phyloP scores from a whole-genome alignment of 2,329 filamentous ascomycete genomes.

The Aspergillus carbonarius region DNA sequence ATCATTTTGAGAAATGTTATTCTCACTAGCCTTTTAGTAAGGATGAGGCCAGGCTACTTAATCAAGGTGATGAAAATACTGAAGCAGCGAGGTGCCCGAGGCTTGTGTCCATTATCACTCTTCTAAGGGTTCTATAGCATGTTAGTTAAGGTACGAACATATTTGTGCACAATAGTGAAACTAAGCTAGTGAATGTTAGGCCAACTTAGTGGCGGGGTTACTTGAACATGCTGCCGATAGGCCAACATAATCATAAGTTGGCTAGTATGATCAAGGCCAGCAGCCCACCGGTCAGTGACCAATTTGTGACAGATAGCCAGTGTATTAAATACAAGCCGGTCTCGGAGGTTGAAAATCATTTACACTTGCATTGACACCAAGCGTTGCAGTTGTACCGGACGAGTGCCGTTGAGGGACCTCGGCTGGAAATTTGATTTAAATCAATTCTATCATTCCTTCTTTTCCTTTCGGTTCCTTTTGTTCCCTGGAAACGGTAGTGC shows the following conservation, averaged over 20 bases:
- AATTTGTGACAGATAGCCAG: not conserved
- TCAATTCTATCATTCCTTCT: not conserved
- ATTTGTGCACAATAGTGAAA: not conserved
- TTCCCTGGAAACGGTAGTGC: no score
- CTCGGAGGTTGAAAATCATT: not conserved
- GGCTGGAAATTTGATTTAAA: not conserved
- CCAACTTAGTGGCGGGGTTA: not conserved
- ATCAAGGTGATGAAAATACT: no score
- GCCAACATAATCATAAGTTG: not conserved
- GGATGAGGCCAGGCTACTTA: not conserved
- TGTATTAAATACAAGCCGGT: not conserved
- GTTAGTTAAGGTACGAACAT: not conserved
- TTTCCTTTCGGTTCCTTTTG: not conserved
- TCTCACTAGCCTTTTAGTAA: not conserved
- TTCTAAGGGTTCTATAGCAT: not conserved
- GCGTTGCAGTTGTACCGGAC: constrained; percentile 4
- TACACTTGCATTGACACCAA: not conserved
- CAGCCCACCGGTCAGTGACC: not conserved
- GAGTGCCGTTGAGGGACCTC: constrained; percentile 19
- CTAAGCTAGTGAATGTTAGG: not conserved
- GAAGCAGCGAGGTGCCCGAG: no score
- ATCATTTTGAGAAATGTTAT: not conserved
- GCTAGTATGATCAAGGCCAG: not conserved
- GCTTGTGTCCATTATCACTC: not conserved
- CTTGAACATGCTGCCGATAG: constrained; percentile 5